Evolutionary conservation across 2,329 filamentous ascomycete species (phyloP).

Genomic region (Gnomoniopsis smithogilvyi): DNA sequence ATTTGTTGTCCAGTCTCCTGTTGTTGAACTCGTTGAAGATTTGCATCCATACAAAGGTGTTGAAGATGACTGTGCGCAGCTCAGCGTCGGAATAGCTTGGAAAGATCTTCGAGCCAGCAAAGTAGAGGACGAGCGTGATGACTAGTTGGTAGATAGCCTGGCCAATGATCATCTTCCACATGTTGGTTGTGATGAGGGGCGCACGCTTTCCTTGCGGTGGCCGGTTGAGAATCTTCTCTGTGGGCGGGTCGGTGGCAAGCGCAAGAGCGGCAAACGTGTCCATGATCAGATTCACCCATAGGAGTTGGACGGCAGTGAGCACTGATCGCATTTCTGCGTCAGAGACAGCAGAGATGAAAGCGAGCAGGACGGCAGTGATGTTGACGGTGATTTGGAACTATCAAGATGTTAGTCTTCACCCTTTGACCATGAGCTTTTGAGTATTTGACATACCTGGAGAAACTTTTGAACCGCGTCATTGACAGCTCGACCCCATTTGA

Average conservation of each 20-base stretch:
- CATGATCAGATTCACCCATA: constrained; percentile 71
- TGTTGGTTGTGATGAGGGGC: constrained; percentile 66
- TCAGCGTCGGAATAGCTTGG: constrained; percentile 40
- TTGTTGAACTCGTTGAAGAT: constrained; percentile 70
- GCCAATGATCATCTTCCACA: constrained; percentile 66
- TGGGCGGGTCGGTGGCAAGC: constrained; percentile 61
- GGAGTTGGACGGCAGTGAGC: constrained; percentile 62
- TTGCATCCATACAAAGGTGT: constrained; percentile 70
- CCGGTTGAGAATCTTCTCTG: constrained; percentile 53
- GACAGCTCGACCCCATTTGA: constrained; percentile 67
- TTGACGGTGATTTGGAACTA: constrained; percentile 68
- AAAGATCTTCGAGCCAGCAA: constrained; percentile 55
- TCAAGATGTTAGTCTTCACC: not conserved
- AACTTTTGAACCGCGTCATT: constrained; percentile 69
- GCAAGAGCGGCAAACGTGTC: constrained; percentile 65
- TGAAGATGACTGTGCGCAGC: constrained; percentile 60
- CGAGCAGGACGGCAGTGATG: constrained; percentile 63
- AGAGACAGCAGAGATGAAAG: constrained; percentile 62
- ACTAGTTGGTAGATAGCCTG: constrained; percentile 59
- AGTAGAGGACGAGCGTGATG: constrained; percentile 59
- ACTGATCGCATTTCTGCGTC: constrained; percentile 53
- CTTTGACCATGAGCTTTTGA: not conserved
- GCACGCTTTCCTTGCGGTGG: constrained; percentile 59
- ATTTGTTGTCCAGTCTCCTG: constrained; percentile 58
- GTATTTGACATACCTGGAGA: constrained; percentile 44